These are phyloP conservation scores for Paramecium sonneborni DNA, from an alignment of 73 alveolate species.

Conservation along the genomic window DNA sequence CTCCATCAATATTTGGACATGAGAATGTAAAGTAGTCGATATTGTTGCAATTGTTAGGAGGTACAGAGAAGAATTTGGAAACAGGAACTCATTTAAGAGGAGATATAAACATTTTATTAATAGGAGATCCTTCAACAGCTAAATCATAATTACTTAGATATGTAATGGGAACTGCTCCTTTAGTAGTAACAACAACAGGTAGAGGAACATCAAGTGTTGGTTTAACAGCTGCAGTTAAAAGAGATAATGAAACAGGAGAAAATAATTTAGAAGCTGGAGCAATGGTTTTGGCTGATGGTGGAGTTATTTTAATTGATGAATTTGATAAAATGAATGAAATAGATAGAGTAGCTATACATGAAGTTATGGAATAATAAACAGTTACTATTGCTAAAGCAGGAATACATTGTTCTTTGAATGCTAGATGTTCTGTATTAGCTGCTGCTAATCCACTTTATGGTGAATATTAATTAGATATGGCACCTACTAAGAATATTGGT, in stretches of 20 bases:
- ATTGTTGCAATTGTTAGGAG: slow-evolving; percentile 95
- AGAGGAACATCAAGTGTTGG: slow-evolving; percentile 99
- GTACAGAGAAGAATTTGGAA: slow-evolving; percentile 86
- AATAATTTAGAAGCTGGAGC: slow-evolving; percentile 99
- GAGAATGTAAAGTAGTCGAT: slow-evolving; percentile 91
- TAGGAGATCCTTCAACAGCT: slow-evolving; percentile 99
- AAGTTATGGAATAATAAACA: slow-evolving; percentile 99
- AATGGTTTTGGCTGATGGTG: slow-evolving; percentile 99
- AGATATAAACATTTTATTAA: slow-evolving; percentile 96
- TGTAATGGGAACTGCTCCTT: slow-evolving; percentile 92
- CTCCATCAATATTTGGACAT: slow-evolving; percentile 98
- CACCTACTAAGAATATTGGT: slow-evolving; percentile 98
- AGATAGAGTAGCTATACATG: slow-evolving; percentile 99
- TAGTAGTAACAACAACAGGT: slow-evolving; percentile 98
- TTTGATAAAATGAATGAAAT: slow-evolving; percentile 99
- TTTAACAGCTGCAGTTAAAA: slow-evolving; percentile 99
- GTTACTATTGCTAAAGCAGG: slow-evolving; percentile 99
- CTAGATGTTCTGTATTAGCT: slow-evolving; percentile 99
- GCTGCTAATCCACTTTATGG: slow-evolving; percentile 99
- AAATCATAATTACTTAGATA: slow-evolving; percentile 97
- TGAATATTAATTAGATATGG: slow-evolving; percentile 86
- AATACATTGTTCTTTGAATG: slow-evolving; percentile 98
- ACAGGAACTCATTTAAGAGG: slow-evolving; percentile 99
- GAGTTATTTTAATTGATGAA: slow-evolving; percentile 99
- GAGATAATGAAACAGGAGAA: slow-evolving; percentile 96